phyloP scores from a whole-genome alignment of 1,284 basidiomycete species.

The Marasmius tenuissimus region DNA sequence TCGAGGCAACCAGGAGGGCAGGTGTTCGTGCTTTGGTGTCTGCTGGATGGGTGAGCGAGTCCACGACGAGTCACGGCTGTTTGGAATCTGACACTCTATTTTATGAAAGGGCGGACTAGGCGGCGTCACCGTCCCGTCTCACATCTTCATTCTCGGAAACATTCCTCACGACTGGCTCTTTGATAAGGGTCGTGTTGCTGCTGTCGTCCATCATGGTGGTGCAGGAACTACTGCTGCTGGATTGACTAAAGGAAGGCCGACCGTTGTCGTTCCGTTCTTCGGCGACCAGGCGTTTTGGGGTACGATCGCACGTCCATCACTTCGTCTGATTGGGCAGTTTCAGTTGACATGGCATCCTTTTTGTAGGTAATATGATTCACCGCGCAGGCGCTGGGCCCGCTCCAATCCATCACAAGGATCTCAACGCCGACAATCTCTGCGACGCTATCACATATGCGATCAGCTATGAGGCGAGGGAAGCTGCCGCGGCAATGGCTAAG shows the following conservation, averaged over 20 bases:
- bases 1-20: constrained; percentile 52
- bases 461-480: constrained; percentile 41
- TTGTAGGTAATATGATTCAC: constrained; percentile 53
- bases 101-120: constrained; percentile 17
- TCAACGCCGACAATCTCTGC: constrained; percentile 51
- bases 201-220: constrained; percentile 73
- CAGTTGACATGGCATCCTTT: background rate
- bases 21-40: constrained; percentile 60
- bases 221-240: constrained; percentile 69
- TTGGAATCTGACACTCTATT: background rate
- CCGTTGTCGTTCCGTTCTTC: constrained; percentile 70
- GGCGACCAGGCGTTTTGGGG: constrained; percentile 63
- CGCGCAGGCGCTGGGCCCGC: constrained; percentile 62
- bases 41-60: constrained; percentile 54
- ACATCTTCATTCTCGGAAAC: constrained; percentile 61
- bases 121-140: constrained; percentile 42
- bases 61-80: constrained; percentile 17
- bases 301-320: constrained; percentile 10
- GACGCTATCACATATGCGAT: constrained; percentile 53
- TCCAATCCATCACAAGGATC: constrained; percentile 55
- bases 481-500: constrained; percentile 50
- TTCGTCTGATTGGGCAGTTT: background rate
- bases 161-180: constrained; percentile 78
- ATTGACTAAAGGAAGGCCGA: constrained; percentile 60
- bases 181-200: constrained; percentile 50